phyloP scores from a whole-genome alignment of 352 stramenopile genomes.

The Thraustochytrium sp. region DNA sequence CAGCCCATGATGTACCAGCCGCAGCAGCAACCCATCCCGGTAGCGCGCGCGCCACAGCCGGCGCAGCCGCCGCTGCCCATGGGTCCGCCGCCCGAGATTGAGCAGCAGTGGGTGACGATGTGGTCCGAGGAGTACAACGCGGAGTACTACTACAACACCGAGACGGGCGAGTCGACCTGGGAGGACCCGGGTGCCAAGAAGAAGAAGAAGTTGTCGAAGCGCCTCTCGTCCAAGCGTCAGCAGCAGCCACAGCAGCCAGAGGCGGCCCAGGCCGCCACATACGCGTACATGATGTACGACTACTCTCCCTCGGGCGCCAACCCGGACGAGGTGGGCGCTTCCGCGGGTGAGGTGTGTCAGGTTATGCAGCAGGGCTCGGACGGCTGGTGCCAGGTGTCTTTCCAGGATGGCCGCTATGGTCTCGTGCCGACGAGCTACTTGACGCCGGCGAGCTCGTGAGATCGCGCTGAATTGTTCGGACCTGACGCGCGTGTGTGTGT shows the following conservation, averaged over 20 bases:
- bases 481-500: not conserved
- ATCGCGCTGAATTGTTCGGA: not conserved
- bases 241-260: not conserved
- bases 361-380: slow-evolving; percentile 11
- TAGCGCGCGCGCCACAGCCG: not conserved
- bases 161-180: slow-evolving; percentile 30
- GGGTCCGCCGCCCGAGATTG: not conserved
- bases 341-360: not conserved
- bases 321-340: not conserved
- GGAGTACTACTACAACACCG: slow-evolving; percentile 30
- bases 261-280: not conserved
- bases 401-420: not conserved
- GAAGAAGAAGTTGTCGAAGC: not conserved
- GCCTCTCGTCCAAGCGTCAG: not conserved
- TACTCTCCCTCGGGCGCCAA: not conserved
- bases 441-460: not conserved
- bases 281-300: not conserved
- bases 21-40: not conserved
- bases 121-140: slow-evolving; percentile 12
- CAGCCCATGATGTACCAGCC: not conserved
- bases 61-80: not conserved
- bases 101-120: slow-evolving; percentile 13
- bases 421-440: slow-evolving; percentile 21
- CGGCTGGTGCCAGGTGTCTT: not conserved
- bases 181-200: not conserved